A percentile compares a stretch with the other conserved stretches of the same genome.
Evolutionary conservation across 495 filamentous ascomycete species (phyloP).

Genomic region (Penicillium salamii): DNA sequence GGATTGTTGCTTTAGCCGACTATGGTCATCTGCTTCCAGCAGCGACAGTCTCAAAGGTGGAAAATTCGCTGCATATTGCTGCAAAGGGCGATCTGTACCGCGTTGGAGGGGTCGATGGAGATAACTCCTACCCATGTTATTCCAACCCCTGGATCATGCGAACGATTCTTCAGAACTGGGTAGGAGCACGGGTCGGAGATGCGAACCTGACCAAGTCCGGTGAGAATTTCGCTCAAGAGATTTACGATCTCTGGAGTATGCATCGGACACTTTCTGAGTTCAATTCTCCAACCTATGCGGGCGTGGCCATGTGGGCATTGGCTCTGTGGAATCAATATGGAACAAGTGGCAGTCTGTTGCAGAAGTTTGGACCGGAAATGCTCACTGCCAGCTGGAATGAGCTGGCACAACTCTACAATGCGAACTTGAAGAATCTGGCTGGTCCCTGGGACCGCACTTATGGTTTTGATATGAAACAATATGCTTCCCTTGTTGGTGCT

Average conservation of each 20-base stretch:
- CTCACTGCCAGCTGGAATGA: constrained; percentile 32
- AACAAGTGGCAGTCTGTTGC: constrained; percentile 25
- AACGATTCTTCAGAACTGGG: constrained; percentile 35
- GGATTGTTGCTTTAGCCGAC: constrained; percentile 39
- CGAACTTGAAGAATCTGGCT: constrained; percentile 37
- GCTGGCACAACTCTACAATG: constrained; percentile 31
- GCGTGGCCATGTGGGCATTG: constrained; percentile 40
- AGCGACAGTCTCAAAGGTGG: constrained; percentile 25
- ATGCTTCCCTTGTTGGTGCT: constrained; percentile 33
- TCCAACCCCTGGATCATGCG: constrained; percentile 45
- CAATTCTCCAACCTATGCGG: constrained; percentile 42
- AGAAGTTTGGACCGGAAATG: constrained; percentile 25
- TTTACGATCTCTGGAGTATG: constrained; percentile 38
- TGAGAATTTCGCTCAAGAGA: constrained; percentile 29
- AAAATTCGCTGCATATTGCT: constrained; percentile 31
- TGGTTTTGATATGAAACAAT: constrained; percentile 43
- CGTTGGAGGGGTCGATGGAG: constrained; percentile 41
- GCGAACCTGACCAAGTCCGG: constrained; percentile 36
- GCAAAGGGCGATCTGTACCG: constrained; percentile 40
- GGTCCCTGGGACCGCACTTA: constrained; percentile 45
- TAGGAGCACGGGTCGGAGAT: constrained; percentile 31
- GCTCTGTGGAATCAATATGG: constrained; percentile 40
- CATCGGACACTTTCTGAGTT: constrained; percentile 40
- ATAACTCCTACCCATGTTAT: constrained; percentile 44
- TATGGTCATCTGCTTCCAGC: constrained; percentile 29